Base-by-base conservation (phyloP, 345 rosid genomes). In the Noccaea bulbosa region DNA sequence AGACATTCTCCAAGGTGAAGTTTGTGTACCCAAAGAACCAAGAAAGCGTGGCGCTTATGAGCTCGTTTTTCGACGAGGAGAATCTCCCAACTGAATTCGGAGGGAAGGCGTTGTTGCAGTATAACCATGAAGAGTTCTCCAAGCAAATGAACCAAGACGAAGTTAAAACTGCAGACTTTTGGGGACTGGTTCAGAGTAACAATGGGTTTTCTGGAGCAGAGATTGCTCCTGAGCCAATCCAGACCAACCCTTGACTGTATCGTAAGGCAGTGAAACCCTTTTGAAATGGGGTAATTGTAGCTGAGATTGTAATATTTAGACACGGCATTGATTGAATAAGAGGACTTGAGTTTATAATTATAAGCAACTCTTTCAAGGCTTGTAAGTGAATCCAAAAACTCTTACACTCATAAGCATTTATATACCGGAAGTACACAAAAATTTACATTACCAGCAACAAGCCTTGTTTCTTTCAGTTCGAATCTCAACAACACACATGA, bases 51-150 rank as follows among this genome's bases (percentile, higher is more conserved):
- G 95, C 84, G 70, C 80, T 89, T 5, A 91, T 94, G 97, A 82
- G 79, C 6, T 75, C 86, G 4, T 84, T 78, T 62, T 91, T 91
- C 8, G 96, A 91, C 3, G 87, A 91, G 73, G 86, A 83, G 52
- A 94, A 91, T 74, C 93, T 94, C 15, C 93, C 97, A 34, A 79
- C 86, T 0, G 95, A 85, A 48, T 84, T 94, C n/a, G 98, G 98
- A 76, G 99, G 98, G 27, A 81, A 81, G 68, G 88, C 92, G 47
- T 73, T 67, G n/a, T 79, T 89, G 76, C 72, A 79, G 72, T 94
- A 91, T 74, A 86, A 91, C 71, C 87, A 86, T 75, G 93, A 88
- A 80, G 96, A 89, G 68, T 89, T 91, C 82, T 88, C 96, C 44
- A 88, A 77, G 73, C 69, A 82, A 32, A 91, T 94, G 98, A 33